phyloP scores from a whole-genome alignment of 1,139 yeast species.

The Lodderomyces metapsilosis region DNA sequence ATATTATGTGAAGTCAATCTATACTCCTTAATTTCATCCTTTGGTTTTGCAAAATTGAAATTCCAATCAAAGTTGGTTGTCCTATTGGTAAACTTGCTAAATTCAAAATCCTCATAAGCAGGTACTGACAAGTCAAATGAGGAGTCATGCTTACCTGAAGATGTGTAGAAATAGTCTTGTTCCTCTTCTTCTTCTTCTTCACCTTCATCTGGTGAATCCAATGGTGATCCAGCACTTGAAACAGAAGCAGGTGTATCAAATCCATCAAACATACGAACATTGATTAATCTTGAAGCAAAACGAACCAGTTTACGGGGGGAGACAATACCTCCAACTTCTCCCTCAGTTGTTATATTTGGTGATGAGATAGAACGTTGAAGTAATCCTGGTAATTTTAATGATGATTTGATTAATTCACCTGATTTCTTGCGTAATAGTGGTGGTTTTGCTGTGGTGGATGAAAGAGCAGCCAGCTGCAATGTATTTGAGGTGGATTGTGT shows the following conservation, averaged over 20 bases:
- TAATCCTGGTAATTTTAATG: conserved; percentile 32
- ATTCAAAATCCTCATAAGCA: conserved; percentile 1
- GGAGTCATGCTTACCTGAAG: too few species aligned
- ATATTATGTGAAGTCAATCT: conserved; percentile 15
- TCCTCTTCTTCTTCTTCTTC: conserved; percentile 1
- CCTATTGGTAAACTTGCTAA: not conserved
- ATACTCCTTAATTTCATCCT: conserved; percentile 10
- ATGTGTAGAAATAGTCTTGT: conserved; percentile 2
- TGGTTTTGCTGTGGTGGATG: conserved; percentile 6
- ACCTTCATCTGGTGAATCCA: conserved; percentile 26
- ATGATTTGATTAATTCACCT: conserved; percentile 41
- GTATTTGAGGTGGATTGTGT: conserved; percentile 3
- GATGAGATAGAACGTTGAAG: conserved; percentile 26
- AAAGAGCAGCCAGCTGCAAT: conserved; percentile 2
- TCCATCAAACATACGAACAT: conserved; percentile 43
- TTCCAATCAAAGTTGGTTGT: conserved; percentile 5
- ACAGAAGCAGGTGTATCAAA: conserved; percentile 41
- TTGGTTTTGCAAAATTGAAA: not conserved
- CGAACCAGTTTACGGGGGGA: conserved; percentile 29
- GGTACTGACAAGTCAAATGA: conserved; percentile 1
- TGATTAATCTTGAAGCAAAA: conserved; percentile 36
- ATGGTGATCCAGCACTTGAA: conserved; percentile 33
- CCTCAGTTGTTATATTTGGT: conserved; percentile 13
- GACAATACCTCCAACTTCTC: not conserved
- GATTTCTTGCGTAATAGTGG: conserved; percentile 34